Conservation (phyloP, 1,284 basidiomycete genomes). For the Pseudomicrostroma phylloplanum region DNA sequence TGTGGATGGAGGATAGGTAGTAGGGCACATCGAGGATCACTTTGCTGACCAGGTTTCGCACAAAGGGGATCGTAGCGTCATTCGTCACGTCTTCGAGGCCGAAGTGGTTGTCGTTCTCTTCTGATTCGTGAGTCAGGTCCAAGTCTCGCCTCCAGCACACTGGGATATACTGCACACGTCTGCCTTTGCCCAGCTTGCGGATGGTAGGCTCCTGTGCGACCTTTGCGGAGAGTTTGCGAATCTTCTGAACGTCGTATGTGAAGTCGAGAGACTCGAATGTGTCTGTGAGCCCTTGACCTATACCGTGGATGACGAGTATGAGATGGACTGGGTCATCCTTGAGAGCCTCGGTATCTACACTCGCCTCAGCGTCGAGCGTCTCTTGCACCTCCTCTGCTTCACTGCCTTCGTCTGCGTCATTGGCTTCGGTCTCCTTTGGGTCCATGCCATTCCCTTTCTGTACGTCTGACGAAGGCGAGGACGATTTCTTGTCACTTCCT, state of each 20-base stretch:
- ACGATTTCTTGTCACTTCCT: not conserved
- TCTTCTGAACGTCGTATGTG: constrained; percentile 17
- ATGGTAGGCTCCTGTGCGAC: constrained; percentile 8
- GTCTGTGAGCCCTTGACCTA: constrained; percentile 11
- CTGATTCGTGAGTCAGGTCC: constrained; percentile 6
- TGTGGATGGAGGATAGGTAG: constrained; percentile 39
- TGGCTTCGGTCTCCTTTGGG: constrained; percentile 1
- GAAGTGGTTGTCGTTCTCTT: constrained; percentile 19
- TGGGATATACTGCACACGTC: constrained; percentile 19
- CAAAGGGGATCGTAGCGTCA: constrained; percentile 34
- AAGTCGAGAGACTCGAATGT: constrained; percentile 22
- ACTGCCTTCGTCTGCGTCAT: constrained; percentile 9
- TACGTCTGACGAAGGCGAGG: not conserved
- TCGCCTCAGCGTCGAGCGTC: constrained; percentile 10
- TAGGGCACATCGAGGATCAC: constrained; percentile 49
- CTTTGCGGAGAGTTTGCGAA: constrained; percentile 14
- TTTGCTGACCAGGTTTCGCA: constrained; percentile 42
- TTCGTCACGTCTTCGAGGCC: constrained; percentile 17
- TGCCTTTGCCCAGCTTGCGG: constrained; percentile 12
- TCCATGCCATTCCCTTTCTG: constrained; percentile 9
- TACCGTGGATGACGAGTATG: constrained; percentile 28
- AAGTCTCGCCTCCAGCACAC: constrained; percentile 18
- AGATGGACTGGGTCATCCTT: constrained; percentile 38
- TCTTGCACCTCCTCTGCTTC: constrained; percentile 8
- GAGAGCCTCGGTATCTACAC: constrained; percentile 21